phyloP scores from a whole-genome alignment of 2,329 filamentous ascomycete species.

The Dichotomopilus funicola region DNA sequence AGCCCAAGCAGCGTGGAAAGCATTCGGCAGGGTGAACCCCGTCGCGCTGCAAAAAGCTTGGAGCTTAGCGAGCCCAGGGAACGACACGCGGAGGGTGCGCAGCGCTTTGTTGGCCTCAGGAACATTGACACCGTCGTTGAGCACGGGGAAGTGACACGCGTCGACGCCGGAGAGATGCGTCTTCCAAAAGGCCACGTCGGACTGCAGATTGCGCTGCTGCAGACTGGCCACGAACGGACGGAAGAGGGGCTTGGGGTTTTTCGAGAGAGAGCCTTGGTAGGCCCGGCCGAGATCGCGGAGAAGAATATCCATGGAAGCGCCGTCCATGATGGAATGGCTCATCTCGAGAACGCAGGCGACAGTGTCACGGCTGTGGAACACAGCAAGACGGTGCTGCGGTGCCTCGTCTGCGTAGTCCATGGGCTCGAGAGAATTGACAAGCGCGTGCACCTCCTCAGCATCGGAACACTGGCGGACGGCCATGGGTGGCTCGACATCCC shows the following conservation, averaged over 20 bases:
- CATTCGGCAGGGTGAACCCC: slow-evolving; percentile 42
- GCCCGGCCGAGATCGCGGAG: slow-evolving; percentile 39
- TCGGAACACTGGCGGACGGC: slow-evolving; percentile 6
- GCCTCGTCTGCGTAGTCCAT: slow-evolving; percentile 22
- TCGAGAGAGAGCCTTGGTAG: slow-evolving; percentile 30
- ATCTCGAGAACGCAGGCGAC: slow-evolving; percentile 43
- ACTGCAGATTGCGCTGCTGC: slow-evolving; percentile 5
- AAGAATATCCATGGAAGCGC: slow-evolving; percentile 43
- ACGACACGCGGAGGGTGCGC: slow-evolving; percentile 21
- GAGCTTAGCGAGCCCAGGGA: slow-evolving; percentile 21
- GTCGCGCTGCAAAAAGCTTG: slow-evolving; percentile 35
- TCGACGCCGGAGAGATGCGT: slow-evolving; percentile 37
- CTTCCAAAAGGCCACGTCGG: slow-evolving; percentile 35
- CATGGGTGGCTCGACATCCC: slow-evolving; percentile 11
- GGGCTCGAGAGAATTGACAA: slow-evolving; percentile 28
- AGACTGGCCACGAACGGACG: slow-evolving; percentile 19
- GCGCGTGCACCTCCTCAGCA: slow-evolving; percentile 23
- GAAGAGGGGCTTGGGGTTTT: slow-evolving; percentile 10
- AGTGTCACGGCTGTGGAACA: slow-evolving; percentile 30
- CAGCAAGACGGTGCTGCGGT: slow-evolving; percentile 32
- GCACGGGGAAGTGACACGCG: slow-evolving; percentile 39
- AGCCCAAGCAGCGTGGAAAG: slow-evolving; percentile 36
- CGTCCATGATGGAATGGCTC: slow-evolving; percentile 47
- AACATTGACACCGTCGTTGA: slow-evolving; percentile 17
- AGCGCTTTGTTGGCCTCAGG: slow-evolving; percentile 7